phyloP scores from a whole-genome alignment of 768 basidiomycete species.

The Mycena polygramma region DNA sequence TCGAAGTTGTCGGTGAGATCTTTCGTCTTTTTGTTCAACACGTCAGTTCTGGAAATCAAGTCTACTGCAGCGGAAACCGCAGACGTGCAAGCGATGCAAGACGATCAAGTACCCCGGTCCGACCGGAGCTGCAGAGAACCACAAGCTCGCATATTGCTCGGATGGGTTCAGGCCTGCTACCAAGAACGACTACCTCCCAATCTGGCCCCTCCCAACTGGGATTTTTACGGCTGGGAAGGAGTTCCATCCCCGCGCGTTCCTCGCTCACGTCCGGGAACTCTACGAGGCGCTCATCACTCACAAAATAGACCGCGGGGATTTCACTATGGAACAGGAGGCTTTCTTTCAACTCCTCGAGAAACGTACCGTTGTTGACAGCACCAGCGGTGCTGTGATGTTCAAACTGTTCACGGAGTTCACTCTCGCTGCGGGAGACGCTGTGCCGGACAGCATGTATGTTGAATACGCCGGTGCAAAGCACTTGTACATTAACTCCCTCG shows the following conservation, averaged over 20 bases:
- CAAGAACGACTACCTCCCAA: not conserved
- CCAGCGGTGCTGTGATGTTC: too few relatives aligned
- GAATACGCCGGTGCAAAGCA: not conserved
- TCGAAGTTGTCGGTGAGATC: not conserved
- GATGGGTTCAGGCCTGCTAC: not conserved
- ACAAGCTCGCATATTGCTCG: slow-evolving; percentile 5
- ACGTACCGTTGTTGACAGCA: not conserved
- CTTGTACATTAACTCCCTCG: not conserved
- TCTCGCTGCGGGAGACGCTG: not conserved
- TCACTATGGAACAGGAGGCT: not conserved
- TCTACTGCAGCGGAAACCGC: not conserved
- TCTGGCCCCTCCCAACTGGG: not conserved
- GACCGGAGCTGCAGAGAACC: not conserved
- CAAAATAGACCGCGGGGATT: not conserved
- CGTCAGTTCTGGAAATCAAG: not conserved
- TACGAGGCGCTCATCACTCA: not conserved
- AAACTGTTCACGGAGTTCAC: not conserved
- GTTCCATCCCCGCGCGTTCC: not conserved
- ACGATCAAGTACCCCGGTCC: slow-evolving; percentile 5
- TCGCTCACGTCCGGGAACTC: not conserved
- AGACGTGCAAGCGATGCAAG: slow-evolving; percentile 2
- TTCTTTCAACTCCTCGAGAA: not conserved
- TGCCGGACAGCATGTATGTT: not conserved
- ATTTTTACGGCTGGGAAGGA: not conserved
- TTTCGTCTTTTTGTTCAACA: too few relatives aligned